phyloP scores from a whole-genome alignment of 176 grass and related monocot species.

The Themeda triandra region DNA sequence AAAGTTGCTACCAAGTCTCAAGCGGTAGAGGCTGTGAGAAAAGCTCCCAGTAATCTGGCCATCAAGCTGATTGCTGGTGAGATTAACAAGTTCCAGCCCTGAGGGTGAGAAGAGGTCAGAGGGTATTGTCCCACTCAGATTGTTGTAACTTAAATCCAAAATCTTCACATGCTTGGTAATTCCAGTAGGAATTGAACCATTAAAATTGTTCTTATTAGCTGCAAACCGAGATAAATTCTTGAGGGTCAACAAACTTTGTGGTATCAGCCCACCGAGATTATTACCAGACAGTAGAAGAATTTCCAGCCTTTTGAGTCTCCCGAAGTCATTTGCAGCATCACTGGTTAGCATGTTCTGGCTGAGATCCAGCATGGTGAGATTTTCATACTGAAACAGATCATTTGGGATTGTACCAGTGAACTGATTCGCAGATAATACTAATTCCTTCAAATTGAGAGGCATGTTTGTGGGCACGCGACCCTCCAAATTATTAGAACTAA shows the following conservation, averaged over 20 bases:
- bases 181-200: background rate
- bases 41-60: no score
- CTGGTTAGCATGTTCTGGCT: slow-evolving; percentile 2
- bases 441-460: slow-evolving; percentile 14
- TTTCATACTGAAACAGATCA: background rate
- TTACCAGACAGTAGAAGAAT: slow-evolving; percentile 55
- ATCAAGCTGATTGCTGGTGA: no score
- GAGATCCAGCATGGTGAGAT: slow-evolving; percentile 58
- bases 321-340: background rate
- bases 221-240: slow-evolving; percentile 54
- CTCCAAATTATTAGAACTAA: slow-evolving; percentile 25
- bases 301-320: slow-evolving; percentile 32
- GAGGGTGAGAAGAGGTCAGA: slow-evolving; percentile 33
- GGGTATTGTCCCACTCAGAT: slow-evolving; percentile 33
- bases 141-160: slow-evolving; percentile 77
- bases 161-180: slow-evolving; percentile 37
- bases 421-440: slow-evolving; percentile 41
- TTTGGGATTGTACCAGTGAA: slow-evolving; percentile 32
- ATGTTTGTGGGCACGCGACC: slow-evolving; percentile 22
- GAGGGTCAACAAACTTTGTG: no score
- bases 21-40: no score
- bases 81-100: no score
- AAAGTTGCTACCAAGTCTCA: no score
- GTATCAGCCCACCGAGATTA: background rate
- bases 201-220: slow-evolving; percentile 60